These are phyloP conservation scores for Salicornia ramosissima DNA, from an alignment of 148 eudicot genomes.

Conservation along the genomic window DNA sequence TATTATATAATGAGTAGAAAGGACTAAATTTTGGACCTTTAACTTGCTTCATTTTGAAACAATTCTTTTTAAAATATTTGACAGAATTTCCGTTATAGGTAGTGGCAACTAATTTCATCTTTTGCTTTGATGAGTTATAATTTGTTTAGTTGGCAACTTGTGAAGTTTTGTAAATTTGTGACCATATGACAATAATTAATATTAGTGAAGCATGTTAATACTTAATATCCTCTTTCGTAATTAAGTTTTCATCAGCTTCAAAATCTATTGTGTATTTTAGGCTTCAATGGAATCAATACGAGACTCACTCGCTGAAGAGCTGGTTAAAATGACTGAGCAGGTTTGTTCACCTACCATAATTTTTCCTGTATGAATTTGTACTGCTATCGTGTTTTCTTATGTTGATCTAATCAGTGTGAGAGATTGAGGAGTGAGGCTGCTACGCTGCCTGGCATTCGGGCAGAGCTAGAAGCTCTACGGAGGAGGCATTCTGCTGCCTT, in stretches of 20 bases:
- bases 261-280: conserved; percentile 33
- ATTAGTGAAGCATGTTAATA: background rate
- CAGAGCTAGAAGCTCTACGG: conserved; percentile 86
- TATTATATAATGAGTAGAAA: background rate
- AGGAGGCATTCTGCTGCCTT: conserved; percentile 90
- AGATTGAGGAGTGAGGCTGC: conserved; percentile 74
- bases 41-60: background rate
- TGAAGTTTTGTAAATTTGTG: background rate
- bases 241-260: conserved; percentile 2
- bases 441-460: conserved; percentile 71
- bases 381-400: background rate
- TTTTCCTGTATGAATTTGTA: conserved; percentile 8
- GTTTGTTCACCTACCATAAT: conserved; percentile 30
- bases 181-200: background rate
- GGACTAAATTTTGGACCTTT: too few relatives aligned
- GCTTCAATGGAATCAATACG: conserved; percentile 93
- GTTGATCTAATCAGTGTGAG: conserved; percentile 57
- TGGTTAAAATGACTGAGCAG: conserved; percentile 93
- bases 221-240: background rate
- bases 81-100: background rate
- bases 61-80: background rate
- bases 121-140: background rate
- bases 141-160: background rate
- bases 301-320: conserved; percentile 94
- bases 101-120: background rate